Percentiles rank a stretch among this genome's conserved stretches.
Conservation (phyloP, 352 stramenopile genomes). For the Phytopythium kandeliae region DNA sequence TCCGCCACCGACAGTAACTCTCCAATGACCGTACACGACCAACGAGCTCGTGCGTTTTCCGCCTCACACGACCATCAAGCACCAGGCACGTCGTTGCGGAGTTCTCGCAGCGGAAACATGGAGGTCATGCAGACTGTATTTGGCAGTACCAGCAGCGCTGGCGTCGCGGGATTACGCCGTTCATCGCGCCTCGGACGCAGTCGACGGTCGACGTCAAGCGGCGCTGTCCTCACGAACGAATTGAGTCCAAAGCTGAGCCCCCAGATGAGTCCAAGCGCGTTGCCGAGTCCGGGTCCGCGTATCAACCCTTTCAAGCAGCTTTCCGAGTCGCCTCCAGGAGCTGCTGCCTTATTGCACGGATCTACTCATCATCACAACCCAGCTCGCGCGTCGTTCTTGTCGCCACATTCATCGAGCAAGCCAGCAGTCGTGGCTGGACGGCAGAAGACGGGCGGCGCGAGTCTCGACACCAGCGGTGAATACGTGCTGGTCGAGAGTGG, state of each 20-base stretch:
- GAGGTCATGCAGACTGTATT: constrained; percentile 67
- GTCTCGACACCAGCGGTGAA: constrained; percentile 52
- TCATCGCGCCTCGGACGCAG: constrained; percentile 48
- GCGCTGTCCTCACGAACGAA: constrained; percentile 16
- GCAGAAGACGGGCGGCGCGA: constrained; percentile 16
- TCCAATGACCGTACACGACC: constrained; percentile 8
- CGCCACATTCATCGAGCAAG: neutral
- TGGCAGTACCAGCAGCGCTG: constrained; percentile 40
- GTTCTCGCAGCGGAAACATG: constrained; percentile 52
- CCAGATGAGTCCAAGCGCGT: constrained; percentile 60
- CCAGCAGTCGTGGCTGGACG: constrained; percentile 2
- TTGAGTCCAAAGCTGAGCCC: constrained; percentile 56
- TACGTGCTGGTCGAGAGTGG: constrained; percentile 60
- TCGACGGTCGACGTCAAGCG: constrained; percentile 50
- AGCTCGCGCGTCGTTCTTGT: constrained; percentile 10
- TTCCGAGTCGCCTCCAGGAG: constrained; percentile 30
- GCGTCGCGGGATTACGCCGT: constrained; percentile 35
- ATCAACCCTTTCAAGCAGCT: constrained; percentile 75
- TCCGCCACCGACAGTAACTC: neutral
- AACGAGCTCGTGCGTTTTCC: constrained; percentile 26
- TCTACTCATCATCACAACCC: constrained; percentile 9
- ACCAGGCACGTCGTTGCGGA: constrained; percentile 20
- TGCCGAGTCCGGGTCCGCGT: constrained; percentile 47
- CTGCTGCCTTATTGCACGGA: constrained; percentile 13
- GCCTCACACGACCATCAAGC: constrained; percentile 18